Percentiles rank a stretch among this genome's conserved stretches.
These are phyloP conservation scores for Ogataea naganishii DNA, from an alignment of 805 yeast genomes.

Conservation along the genomic window DNA sequence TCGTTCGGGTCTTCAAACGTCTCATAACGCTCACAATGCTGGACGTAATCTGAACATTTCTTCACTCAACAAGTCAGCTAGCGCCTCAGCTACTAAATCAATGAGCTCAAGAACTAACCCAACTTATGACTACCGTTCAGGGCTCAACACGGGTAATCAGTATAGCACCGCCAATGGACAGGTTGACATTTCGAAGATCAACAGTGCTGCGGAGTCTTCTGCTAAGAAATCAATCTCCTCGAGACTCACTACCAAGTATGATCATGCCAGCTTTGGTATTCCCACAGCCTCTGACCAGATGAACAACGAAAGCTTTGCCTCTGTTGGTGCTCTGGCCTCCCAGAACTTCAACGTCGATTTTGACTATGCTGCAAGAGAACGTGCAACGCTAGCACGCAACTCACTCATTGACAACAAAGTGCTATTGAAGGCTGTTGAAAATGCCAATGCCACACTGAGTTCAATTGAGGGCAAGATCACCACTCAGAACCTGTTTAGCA, in stretches of 20 bases:
- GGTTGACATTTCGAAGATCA: constrained; percentile 45
- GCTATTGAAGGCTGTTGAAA: constrained; percentile 41
- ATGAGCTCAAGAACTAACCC: constrained; percentile 40
- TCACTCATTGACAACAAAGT: constrained; percentile 33
- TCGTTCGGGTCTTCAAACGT: constrained; percentile 19
- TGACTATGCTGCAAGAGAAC: constrained; percentile 34
- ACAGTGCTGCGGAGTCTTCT: constrained; percentile 33
- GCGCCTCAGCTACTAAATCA: constrained; percentile 32
- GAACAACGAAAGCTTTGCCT: constrained; percentile 39
- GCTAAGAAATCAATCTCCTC: constrained; percentile 22
- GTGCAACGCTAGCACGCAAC: constrained; percentile 29
- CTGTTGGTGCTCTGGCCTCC: constrained; percentile 52
- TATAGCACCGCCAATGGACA: constrained; percentile 32
- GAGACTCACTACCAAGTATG: constrained; percentile 19
- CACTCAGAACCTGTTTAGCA: constrained; percentile 16
- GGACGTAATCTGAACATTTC: constrained; percentile 23
- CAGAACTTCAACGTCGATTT: constrained; percentile 30
- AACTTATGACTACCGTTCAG: constrained; percentile 22
- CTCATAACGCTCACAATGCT: constrained; percentile 18
- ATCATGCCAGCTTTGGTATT: constrained; percentile 21
- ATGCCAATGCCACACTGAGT: constrained; percentile 30
- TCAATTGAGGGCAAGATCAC: constrained; percentile 17
- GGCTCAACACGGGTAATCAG: constrained; percentile 18
- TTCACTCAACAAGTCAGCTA: constrained; percentile 19
- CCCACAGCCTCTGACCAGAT: constrained; percentile 31